Evolutionary conservation across 495 filamentous ascomycete genomes (phyloP).

Genomic region (Extremus antarcticus): DNA sequence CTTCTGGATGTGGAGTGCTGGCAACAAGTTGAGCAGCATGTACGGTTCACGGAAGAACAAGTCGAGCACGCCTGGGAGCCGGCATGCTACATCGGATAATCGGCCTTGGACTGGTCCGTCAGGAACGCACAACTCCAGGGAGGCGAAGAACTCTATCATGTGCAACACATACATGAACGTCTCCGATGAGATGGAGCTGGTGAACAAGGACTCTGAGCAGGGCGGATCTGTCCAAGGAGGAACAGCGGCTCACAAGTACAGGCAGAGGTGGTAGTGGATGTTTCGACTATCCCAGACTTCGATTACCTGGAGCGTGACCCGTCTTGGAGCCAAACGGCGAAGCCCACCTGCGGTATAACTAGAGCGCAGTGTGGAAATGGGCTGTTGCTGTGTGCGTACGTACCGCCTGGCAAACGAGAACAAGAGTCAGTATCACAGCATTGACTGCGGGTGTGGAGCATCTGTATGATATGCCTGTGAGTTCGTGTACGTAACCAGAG

Average conservation of each 20-base stretch:
- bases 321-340: too few relatives aligned
- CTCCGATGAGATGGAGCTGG: slow-evolving; percentile 1
- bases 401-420: too few relatives aligned
- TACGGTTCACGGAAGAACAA: background rate
- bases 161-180: background rate
- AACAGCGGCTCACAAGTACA: background rate
- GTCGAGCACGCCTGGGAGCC: background rate
- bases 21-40: background rate
- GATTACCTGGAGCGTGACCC: too few relatives aligned
- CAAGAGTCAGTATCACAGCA: too few relatives aligned
- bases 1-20: background rate
- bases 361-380: too few relatives aligned
- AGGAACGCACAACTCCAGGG: background rate
- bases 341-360: too few relatives aligned
- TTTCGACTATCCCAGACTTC: too few relatives aligned
- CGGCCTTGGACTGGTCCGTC: background rate
- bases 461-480: too few relatives aligned
- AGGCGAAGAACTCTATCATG: background rate
- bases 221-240: background rate
- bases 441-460: too few relatives aligned
- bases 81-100: background rate
- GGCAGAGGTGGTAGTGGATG: background rate
- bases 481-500: too few relatives aligned
- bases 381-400: too few relatives aligned
- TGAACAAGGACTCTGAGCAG: background rate